These are phyloP conservation scores for Saccharomyces hybrid DNA, from an alignment of 1,139 yeast species.

Conservation along the genomic window DNA sequence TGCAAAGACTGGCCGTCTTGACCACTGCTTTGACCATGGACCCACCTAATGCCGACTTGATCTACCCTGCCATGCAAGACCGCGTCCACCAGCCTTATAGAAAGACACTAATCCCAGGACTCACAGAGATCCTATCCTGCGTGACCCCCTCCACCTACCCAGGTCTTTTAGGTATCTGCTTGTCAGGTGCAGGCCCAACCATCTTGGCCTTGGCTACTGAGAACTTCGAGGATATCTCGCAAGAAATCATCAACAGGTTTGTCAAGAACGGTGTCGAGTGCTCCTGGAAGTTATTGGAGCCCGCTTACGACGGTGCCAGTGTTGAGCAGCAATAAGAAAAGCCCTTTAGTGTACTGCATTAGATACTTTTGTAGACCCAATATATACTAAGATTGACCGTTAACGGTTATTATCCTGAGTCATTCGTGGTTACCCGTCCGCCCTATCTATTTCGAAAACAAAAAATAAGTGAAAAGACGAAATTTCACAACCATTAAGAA, in stretches of 20 bases:
- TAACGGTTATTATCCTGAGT: background rate
- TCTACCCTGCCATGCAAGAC: constrained; percentile 94
- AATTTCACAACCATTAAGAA: constrained; percentile 1
- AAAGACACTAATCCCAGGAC: constrained; percentile 82
- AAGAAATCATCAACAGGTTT: constrained; percentile 63
- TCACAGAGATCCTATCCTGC: constrained; percentile 68
- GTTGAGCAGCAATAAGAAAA: constrained; percentile 22
- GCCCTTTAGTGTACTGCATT: constrained; percentile 1
- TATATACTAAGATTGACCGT: background rate
- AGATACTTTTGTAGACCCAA: background rate
- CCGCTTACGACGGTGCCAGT: constrained; percentile 81
- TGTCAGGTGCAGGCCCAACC: constrained; percentile 98
- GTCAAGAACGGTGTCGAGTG: constrained; percentile 60
- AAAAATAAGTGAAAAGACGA: background rate
- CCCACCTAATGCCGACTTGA: constrained; percentile 73
- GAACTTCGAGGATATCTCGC: constrained; percentile 77
- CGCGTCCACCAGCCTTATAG: constrained; percentile 94
- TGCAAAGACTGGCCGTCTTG: constrained; percentile 67
- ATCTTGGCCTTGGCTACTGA: constrained; percentile 87
- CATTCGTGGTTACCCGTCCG: background rate
- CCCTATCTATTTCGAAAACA: background rate
- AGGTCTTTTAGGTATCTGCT: constrained; percentile 86
- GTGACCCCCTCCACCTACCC: constrained; percentile 77
- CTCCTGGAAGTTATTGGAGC: constrained; percentile 73
- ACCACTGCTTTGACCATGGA: constrained; percentile 78